These are phyloP conservation scores for Elaeis guineensis DNA, from an alignment of 176 grass and related monocot genomes.

Conservation along the genomic window DNA sequence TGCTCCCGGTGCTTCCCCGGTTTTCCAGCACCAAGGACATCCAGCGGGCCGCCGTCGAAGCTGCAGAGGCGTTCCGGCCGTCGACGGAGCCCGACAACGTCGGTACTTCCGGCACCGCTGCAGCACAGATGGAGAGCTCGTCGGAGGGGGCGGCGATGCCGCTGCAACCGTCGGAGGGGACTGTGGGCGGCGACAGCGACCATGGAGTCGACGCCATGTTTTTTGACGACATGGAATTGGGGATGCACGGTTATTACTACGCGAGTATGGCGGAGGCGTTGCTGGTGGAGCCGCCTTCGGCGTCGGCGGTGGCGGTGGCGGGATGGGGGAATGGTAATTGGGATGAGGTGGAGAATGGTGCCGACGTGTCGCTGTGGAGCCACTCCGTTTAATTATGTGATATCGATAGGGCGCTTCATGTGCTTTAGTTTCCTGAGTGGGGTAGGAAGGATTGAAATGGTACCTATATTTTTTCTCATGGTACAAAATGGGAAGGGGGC, in stretches of 20 bases:
- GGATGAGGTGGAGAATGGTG: neutral
- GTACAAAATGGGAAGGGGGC: too few species aligned
- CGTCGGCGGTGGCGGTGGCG: too few species aligned
- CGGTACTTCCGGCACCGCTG: too few species aligned
- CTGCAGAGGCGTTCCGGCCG: conserved; percentile 27
- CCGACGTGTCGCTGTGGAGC: neutral
- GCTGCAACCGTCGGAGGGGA: too few species aligned
- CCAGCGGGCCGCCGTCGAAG: conserved; percentile 35
- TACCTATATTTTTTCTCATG: too few species aligned
- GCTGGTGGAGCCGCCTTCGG: conserved; percentile 30
- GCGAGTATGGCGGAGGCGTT: conserved; percentile 41
- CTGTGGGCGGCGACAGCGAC: neutral
- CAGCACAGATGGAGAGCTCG: neutral
- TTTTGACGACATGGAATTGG: conserved; percentile 25
- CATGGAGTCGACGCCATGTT: neutral
- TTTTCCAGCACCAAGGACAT: conserved; percentile 38
- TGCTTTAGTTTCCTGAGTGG: too few species aligned
- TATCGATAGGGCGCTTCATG: too few species aligned
- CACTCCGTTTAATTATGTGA: conserved; percentile 11
- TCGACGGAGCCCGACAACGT: neutral
- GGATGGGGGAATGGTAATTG: conserved; percentile 1
- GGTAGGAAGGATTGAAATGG: too few species aligned
- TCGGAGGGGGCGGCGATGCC: too few species aligned
- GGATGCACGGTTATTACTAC: conserved; percentile 30
- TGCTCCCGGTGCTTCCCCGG: conserved; percentile 15